phyloP scores from a whole-genome alignment of 2,329 filamentous ascomycete genomes.

The Epichloe brachyelytri region DNA sequence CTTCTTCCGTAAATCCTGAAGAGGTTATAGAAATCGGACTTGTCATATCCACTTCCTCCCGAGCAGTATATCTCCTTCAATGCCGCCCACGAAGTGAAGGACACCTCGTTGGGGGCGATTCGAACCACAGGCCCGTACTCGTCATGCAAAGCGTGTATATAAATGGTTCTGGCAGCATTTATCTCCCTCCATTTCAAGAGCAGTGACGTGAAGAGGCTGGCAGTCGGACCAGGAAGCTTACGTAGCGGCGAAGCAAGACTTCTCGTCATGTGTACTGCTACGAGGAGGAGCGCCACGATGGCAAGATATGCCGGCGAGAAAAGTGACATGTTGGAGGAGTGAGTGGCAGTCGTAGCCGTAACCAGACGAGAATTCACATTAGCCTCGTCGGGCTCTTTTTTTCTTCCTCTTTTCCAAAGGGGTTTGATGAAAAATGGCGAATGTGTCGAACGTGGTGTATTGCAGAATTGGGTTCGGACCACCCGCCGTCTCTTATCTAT shows the following conservation, averaged over 20 bases:
- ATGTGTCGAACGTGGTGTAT: too few species aligned
- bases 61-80: slow-evolving; percentile 41
- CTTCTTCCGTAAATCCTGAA: slow-evolving; percentile 45
- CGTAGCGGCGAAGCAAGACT: slow-evolving; percentile 21
- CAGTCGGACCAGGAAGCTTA: slow-evolving; percentile 34
- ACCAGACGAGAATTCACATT: background rate
- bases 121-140: slow-evolving; percentile 33
- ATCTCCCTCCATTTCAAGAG: slow-evolving; percentile 45
- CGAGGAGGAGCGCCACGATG: slow-evolving; percentile 13
- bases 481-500: too few species aligned
- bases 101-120: slow-evolving; percentile 32
- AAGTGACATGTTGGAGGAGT: slow-evolving; percentile 11
- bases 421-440: too few species aligned
- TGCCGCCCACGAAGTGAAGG: slow-evolving; percentile 23
- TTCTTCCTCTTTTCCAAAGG: too few species aligned
- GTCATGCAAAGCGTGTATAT: slow-evolving; percentile 38
- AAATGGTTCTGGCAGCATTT: slow-evolving; percentile 35
- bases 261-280: slow-evolving; percentile 13
- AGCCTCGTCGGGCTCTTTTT: too few species aligned
- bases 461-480: too few species aligned
- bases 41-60: slow-evolving; percentile 50
- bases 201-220: slow-evolving; percentile 36
- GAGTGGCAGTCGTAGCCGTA: background rate
- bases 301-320: slow-evolving; percentile 15
- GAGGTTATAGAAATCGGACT: slow-evolving; percentile 50